Evolutionary conservation across 305 asterid species (phyloP).

Genomic region (Fraxinus baroniana): DNA sequence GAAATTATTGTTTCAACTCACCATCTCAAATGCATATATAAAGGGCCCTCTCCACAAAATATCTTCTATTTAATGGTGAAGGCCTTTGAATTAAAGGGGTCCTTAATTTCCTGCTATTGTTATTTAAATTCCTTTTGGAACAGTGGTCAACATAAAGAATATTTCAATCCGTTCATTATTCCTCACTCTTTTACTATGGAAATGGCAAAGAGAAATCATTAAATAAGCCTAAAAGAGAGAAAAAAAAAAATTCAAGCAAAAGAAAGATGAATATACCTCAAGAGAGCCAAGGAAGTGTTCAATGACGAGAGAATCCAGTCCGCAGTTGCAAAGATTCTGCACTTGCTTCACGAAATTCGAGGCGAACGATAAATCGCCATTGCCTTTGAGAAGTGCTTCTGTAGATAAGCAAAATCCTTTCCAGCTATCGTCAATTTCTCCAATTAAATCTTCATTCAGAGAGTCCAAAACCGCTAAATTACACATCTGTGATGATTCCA

Average conservation of each 20-base stretch:
- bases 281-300: conserved; percentile 67
- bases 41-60: background rate
- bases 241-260: conserved; percentile 1
- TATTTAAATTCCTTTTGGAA: background rate
- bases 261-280: conserved; percentile 46
- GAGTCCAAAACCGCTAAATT: conserved; percentile 59
- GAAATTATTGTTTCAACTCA: background rate
- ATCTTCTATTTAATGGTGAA: background rate
- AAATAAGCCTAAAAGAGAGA: background rate
- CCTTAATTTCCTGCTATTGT: background rate
- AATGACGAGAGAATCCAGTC: conserved; percentile 63
- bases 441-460: conserved; percentile 40
- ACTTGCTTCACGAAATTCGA: conserved; percentile 44
- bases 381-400: conserved; percentile 53
- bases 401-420: conserved; percentile 51
- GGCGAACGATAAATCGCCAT: conserved; percentile 39
- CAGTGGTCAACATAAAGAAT: background rate
- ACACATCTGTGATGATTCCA: conserved; percentile 42
- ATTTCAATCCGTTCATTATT: background rate
- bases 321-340: conserved; percentile 51
- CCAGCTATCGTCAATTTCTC: conserved; percentile 67
- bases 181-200: background rate
- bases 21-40: background rate
- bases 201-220: background rate
- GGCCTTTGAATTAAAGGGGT: conserved; percentile 8